These are phyloP conservation scores for Eutreptiella sp. DNA, from an alignment of 208 protist genomes.

Conservation along the genomic window DNA sequence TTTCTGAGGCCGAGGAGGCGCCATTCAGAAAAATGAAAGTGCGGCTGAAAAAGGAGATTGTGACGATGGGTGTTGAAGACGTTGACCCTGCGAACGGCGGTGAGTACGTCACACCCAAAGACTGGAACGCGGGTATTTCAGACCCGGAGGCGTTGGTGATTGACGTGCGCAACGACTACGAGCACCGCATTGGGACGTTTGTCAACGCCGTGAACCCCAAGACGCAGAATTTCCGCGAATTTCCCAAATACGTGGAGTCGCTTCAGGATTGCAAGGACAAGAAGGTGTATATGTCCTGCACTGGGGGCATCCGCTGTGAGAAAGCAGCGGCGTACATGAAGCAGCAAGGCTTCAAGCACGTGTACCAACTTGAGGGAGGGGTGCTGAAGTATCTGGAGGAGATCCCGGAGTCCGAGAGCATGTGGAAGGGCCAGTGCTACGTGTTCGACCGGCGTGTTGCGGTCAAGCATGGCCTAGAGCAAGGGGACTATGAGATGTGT, in stretches of 20 bases:
- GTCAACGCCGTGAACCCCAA: neutral
- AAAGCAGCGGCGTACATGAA: neutral
- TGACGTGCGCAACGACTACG: conserved; percentile 21
- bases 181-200: conserved; percentile 17
- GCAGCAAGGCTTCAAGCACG: conserved; percentile 3
- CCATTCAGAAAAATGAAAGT: conserved; percentile 2
- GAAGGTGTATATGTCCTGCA: conserved; percentile 16
- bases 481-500: neutral
- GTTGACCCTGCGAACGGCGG: neutral
- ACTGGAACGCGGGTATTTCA: conserved; percentile 1
- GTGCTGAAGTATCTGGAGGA: conserved; percentile 21
- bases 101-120: conserved; percentile 5
- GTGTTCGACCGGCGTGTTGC: conserved; percentile 4
- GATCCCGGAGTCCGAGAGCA: neutral
- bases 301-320: conserved; percentile 25
- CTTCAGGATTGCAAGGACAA: neutral
- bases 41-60: conserved; percentile 4
- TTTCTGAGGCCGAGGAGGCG: neutral
- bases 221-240: conserved; percentile 19
- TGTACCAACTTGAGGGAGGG: conserved; percentile 24
- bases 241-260: neutral
- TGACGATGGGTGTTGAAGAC: neutral
- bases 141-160: conserved; percentile 1
- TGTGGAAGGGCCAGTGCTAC: conserved; percentile 7
- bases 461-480: neutral